A percentile compares a stretch with the other conserved stretches of the same genome.
Conservation (phyloP, 2,329 filamentous ascomycete species). For the Paracorniculantispora psalliotae region DNA sequence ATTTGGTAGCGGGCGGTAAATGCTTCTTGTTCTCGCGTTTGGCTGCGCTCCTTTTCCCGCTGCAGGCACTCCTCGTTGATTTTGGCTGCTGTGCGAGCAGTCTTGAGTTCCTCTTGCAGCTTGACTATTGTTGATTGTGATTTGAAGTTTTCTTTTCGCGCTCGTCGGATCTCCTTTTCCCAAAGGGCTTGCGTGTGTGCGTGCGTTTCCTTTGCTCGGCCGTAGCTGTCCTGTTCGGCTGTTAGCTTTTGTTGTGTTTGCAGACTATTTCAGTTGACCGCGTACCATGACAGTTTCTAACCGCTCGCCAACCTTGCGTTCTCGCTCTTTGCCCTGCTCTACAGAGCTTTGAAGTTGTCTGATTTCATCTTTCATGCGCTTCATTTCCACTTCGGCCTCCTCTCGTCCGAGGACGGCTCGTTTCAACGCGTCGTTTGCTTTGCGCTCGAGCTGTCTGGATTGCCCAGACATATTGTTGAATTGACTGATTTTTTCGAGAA, state of each 20-base stretch:
- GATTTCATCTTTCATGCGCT: conserved; percentile 57
- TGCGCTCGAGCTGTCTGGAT: conserved; percentile 58
- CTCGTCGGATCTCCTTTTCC: conserved; percentile 68
- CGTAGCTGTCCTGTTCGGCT: conserved; percentile 59
- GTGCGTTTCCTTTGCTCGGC: conserved; percentile 64
- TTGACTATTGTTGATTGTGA: conserved; percentile 65
- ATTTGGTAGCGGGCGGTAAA: conserved; percentile 63
- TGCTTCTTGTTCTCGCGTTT: conserved; percentile 62
- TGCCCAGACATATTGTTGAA: conserved; percentile 63
- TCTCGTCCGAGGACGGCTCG: conserved; percentile 64
- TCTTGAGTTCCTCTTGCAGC: conserved; percentile 68
- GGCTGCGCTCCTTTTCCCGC: conserved; percentile 57
- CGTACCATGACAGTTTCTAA: conserved; percentile 66
- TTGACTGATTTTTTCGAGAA: conserved; percentile 64
- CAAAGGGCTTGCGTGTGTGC: conserved; percentile 62
- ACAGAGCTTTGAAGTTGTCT: conserved; percentile 50
- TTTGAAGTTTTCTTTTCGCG: conserved; percentile 70
- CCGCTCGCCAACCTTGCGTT: conserved; percentile 61
- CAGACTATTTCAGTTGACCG: conserved; percentile 10
- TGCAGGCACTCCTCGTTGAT: conserved; percentile 55
- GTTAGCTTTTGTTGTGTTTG: conserved; percentile 12
- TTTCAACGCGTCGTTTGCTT: conserved; percentile 60
- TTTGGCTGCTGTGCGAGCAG: conserved; percentile 49
- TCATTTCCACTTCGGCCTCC: conserved; percentile 65
- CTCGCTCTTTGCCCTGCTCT: conserved; percentile 61